Percentiles rank a stretch among this genome's conserved stretches.
Conservation (phyloP, 1,139 yeast genomes). For the Debaryomycetaceae sp. region DNA sequence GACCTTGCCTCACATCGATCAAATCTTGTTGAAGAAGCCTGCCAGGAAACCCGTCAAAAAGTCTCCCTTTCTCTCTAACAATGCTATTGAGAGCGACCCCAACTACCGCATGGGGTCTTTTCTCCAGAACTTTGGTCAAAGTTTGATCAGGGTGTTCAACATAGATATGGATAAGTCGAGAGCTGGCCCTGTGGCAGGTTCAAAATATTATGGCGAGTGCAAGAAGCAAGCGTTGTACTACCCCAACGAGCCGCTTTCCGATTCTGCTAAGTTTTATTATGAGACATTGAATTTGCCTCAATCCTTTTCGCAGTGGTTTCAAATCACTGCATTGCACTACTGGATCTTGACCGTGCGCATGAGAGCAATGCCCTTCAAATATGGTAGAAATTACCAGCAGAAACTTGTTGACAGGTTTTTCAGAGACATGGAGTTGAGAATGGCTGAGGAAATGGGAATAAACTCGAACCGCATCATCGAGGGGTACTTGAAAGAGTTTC, state of each 20-base stretch:
- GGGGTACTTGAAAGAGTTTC: slow-evolving; percentile 83
- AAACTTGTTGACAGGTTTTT: slow-evolving; percentile 86
- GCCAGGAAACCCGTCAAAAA: slow-evolving; percentile 42
- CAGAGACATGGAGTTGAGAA: slow-evolving; percentile 80
- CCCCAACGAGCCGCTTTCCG: slow-evolving; percentile 63
- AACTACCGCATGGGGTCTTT: slow-evolving; percentile 59
- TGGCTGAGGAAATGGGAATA: slow-evolving; percentile 82
- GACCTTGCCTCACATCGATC: slow-evolving; percentile 42
- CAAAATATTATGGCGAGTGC: slow-evolving; percentile 80
- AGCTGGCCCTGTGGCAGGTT: slow-evolving; percentile 93
- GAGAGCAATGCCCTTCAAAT: slow-evolving; percentile 92
- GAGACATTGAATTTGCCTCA: slow-evolving; percentile 76
- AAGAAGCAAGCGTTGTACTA: slow-evolving; percentile 77
- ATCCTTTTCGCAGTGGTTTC: slow-evolving; percentile 93
- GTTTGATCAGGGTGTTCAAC: slow-evolving; percentile 58
- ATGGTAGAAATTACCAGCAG: slow-evolving; percentile 88
- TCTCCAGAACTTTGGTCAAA: slow-evolving; percentile 71
- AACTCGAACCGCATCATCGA: slow-evolving; percentile 81
- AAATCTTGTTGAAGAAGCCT: slow-evolving; percentile 29
- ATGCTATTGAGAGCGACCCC: slow-evolving; percentile 54
- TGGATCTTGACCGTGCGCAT: slow-evolving; percentile 93
- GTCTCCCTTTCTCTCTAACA: slow-evolving; percentile 47
- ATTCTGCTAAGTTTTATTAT: slow-evolving; percentile 68
- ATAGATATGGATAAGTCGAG: slow-evolving; percentile 90
- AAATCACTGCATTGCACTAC: slow-evolving; percentile 81